Evolutionary conservation across 2,329 filamentous ascomycete genomes (phyloP), one percentile per base, ranked within the genome.

Genomic region (Venturia carpophila): DNA sequence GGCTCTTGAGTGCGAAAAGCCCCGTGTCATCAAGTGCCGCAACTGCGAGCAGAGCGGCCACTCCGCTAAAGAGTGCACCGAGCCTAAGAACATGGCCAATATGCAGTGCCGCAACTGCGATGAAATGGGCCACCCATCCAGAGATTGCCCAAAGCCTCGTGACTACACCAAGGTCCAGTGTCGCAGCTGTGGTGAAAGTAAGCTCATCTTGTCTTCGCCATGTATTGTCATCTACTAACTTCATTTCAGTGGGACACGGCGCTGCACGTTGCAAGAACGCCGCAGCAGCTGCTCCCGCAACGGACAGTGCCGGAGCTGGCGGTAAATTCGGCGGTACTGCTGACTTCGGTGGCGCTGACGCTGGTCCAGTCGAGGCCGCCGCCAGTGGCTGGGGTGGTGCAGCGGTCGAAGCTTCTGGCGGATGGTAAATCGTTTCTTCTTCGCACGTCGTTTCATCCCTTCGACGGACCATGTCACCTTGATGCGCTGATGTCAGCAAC

Each of bases 31-130:
- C 30, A 69, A 67, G 55, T 75, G 75, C 69, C 71, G 72, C 63
- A 76, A 75, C 67, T 76, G 74, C 66, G 70, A 73, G 21, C 58
- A 69, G 34, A 30, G 41, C n/a, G 64, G 64, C 24, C 64, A 66
- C 60, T 21, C 58, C 69, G 49, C 62, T n/a, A 39, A 47, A 30
- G 65, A 66, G 34, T 64, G 62, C 66, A 73, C 73, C 5, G 71
- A 58, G 24, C 65, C 58, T 19, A 30, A 42, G n/a, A 76, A 65
- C 73, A 74, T 65, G 76, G 87, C 61, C 75, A 84, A 37, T 84
- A 88, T 76, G 85, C 80, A 66, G 86, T 90, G 87, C 81, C 84
- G 82, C 72, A 90, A 90, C 72, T 90, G 87, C 77, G 83, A 82
- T 81, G 77, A 75, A 72, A 76, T 75, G 39, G 71, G 73, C 9